These are phyloP conservation scores for Saccharomycopsis oosterbeekiorum DNA, from an alignment of 805 yeast species.

Conservation along the genomic window DNA sequence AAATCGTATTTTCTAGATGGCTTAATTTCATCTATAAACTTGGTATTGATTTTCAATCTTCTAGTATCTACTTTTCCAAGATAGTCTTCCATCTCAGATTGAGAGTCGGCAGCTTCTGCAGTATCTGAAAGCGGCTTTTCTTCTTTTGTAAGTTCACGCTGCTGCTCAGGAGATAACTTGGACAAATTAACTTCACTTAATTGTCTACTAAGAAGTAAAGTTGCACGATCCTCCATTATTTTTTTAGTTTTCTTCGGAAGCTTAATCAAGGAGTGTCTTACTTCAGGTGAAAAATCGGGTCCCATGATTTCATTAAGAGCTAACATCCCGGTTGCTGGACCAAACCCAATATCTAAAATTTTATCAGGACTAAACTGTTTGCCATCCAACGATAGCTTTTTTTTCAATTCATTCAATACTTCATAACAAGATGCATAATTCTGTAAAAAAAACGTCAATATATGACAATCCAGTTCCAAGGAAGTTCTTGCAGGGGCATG, in stretches of 20 bases:
- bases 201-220: conserved; percentile 64
- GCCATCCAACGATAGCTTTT: conserved; percentile 36
- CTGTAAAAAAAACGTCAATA: conserved; percentile 72
- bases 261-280: conserved; percentile 61
- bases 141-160: conserved; percentile 6
- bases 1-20: conserved; percentile 55
- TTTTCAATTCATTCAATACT: conserved; percentile 55
- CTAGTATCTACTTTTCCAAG: conserved; percentile 50
- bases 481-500: conserved; percentile 38
- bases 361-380: conserved; percentile 48
- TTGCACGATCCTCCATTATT: conserved; percentile 76
- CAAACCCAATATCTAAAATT: conserved; percentile 74
- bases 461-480: conserved; percentile 65
- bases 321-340: conserved; percentile 87
- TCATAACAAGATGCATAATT: conserved; percentile 65
- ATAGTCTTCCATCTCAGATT: conserved; percentile 23
- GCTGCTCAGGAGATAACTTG: conserved; percentile 18
- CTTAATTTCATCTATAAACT: conserved; percentile 37
- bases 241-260: conserved; percentile 60
- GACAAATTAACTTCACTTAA: conserved; percentile 34
- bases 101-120: conserved; percentile 10
- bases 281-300: conserved; percentile 44
- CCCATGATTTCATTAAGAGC: conserved; percentile 82
- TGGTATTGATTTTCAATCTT: conserved; percentile 43
- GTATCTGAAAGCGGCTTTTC: conserved; percentile 15